Percentiles rank a stretch among this genome's conserved stretches.
These are phyloP conservation scores for Flaveria bidentis DNA, from an alignment of 129 eudicot species.

Conservation along the genomic window DNA sequence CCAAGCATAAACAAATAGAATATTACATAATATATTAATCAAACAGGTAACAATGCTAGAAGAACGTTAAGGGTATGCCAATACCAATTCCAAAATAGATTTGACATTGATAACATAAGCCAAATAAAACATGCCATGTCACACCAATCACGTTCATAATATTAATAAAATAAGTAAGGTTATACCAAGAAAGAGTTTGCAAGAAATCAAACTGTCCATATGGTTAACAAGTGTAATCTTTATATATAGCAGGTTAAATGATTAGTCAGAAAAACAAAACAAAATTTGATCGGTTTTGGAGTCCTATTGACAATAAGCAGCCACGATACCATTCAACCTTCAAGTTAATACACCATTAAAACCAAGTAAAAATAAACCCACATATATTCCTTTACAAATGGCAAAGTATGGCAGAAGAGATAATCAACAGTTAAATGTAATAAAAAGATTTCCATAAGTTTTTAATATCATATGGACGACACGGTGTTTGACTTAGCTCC, in stretches of 20 bases:
- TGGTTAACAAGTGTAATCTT: constrained; percentile 24
- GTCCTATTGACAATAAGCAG: constrained; percentile 8
- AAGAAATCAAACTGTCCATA: constrained; percentile 11
- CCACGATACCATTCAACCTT: constrained; percentile 20
- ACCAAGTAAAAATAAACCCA: constrained; percentile 9
- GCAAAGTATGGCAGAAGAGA: constrained; percentile 17
- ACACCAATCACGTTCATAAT: constrained; percentile 4
- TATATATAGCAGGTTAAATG: constrained; percentile 1
- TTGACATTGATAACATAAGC: neutral
- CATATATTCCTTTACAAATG: constrained; percentile 20
- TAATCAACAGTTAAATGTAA: neutral
- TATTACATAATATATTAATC: neutral
- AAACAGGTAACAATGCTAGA: constrained; percentile 3
- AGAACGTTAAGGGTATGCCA: constrained; percentile 1
- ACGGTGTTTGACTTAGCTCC: too few relatives aligned
- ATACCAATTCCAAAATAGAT: neutral
- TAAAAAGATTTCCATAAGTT: too few relatives aligned
- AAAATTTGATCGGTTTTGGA: neutral
- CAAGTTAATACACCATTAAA: constrained; percentile 13
- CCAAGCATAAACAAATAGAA: neutral
- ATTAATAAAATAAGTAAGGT: neutral
- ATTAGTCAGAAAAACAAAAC: constrained; percentile 14
- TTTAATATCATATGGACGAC: too few relatives aligned
- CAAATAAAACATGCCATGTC: neutral
- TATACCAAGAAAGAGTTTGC: constrained; percentile 17